A percentile compares a stretch with the other conserved stretches of the same genome.
Evolutionary conservation across 1,284 basidiomycete species (phyloP).

Genomic region (Cronartium ribicola): DNA sequence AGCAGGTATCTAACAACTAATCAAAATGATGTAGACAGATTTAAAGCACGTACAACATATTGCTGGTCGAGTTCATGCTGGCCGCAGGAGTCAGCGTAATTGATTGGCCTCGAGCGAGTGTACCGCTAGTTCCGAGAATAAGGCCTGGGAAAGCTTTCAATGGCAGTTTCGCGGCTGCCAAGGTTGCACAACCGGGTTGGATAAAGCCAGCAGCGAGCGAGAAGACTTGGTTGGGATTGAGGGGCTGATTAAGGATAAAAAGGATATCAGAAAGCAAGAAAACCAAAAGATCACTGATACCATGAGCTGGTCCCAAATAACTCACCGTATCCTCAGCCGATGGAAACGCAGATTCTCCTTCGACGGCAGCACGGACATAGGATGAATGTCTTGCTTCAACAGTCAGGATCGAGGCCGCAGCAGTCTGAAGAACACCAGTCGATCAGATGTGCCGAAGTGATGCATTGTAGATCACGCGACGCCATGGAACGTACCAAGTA

Average conservation of each 20-base stretch:
- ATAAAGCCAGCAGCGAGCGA: conserved; percentile 27
- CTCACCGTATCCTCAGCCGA: not conserved
- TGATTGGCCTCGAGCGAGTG: conserved; percentile 3
- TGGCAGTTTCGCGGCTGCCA: conserved; percentile 18
- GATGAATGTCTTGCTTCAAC: conserved; percentile 47
- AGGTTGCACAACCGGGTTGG: conserved; percentile 18
- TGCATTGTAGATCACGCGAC: not conserved
- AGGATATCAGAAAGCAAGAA: not conserved
- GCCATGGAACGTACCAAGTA: not conserved
- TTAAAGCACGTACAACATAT: not conserved
- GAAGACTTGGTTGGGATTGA: conserved; percentile 21
- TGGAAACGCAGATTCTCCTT: conserved; percentile 1
- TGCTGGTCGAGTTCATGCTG: conserved; percentile 6
- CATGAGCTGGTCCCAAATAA: not conserved
- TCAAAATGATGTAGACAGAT: not conserved
- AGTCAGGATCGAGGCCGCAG: conserved; percentile 52
- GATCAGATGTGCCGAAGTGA: not conserved
- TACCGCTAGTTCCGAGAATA: conserved; percentile 8
- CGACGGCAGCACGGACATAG: conserved; percentile 1
- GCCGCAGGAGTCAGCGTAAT: conserved; percentile 12
- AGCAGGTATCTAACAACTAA: not conserved
- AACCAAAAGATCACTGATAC: not conserved
- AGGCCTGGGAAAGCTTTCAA: conserved; percentile 16
- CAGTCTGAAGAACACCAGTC: conserved; percentile 45
- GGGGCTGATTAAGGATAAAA: not conserved